Evolutionary conservation across 2,329 filamentous ascomycete species (phyloP), one percentile per base, ranked within the genome.

Genomic region (Scedosporium dehoogii): DNA sequence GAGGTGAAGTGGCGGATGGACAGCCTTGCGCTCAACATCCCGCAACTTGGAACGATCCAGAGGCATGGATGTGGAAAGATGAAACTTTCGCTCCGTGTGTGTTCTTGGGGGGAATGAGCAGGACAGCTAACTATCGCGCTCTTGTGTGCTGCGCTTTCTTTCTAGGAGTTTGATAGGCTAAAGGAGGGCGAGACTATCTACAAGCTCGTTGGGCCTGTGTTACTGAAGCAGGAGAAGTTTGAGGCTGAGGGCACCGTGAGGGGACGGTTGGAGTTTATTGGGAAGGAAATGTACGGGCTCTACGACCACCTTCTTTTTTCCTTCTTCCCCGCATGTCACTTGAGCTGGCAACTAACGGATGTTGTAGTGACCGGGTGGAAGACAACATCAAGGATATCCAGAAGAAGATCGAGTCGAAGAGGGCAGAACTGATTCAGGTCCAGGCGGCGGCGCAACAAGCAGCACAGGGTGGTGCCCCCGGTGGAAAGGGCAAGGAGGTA

Each of bases 221-320:
- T 99, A 44, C 76, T 99, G 70, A 97, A 97, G 81, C 94, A 99
- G 75, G 94, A 97, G 63, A 92, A 90, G 74, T 78, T 85, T 1
- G 94, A 99, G 73, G 94, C 94, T 0, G 86, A 92, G 67, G 89
- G 90, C 80, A 92, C 92, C 0, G 94, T 99, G 18, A 91, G 96
- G 68, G 91, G 91, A 21, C 86, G 94, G 25, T 75, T 99, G 59
- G 92, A 96, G 67, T 97, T 93, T 71, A 99, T 99, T 67, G 84
- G 87, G 67, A 91, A 93, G 70, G 93, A 99, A 73, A 94, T 97
- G 92, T 96, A 73, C 74, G 87, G 73, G 33, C 56, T 33, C 9
- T 6, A 6, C 33, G 14, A 21, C 44, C 12, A 53, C 21, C 62
- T 27, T 18, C 55, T 9, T 53, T 60, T 27, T 60, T 9, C 55